Conservation (phyloP, 2,329 filamentous ascomycete genomes). For the Biscogniauxia sp. region DNA sequence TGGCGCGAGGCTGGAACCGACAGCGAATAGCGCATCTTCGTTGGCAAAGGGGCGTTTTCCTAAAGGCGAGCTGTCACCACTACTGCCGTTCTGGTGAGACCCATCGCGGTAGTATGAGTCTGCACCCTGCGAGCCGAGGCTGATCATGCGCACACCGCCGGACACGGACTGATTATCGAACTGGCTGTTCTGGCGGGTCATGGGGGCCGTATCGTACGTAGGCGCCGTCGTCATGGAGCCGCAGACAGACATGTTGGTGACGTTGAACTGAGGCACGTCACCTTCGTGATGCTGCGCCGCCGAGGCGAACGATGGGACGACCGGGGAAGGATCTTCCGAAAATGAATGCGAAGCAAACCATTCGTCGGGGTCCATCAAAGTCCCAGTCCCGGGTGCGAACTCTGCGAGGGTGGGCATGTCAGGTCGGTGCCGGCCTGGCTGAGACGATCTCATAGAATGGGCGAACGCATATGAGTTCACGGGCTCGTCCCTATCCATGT, state of each 20-base stretch:
- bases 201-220: constrained; percentile 32
- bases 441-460: constrained; percentile 25
- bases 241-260: constrained; percentile 30
- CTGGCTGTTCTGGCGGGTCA: constrained; percentile 34
- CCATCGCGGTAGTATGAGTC: constrained; percentile 24
- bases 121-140: constrained; percentile 29
- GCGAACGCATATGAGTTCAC: constrained; percentile 26
- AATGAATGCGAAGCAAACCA: constrained; percentile 35
- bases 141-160: constrained; percentile 33
- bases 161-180: constrained; percentile 29
- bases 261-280: constrained; percentile 25
- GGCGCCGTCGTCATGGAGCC: constrained; percentile 36
- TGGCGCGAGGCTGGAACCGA: constrained; percentile 37
- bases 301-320: constrained; percentile 15
- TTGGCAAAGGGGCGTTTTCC: constrained; percentile 25
- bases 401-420: constrained; percentile 39
- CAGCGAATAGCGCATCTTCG: constrained; percentile 34
- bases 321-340: constrained; percentile 15
- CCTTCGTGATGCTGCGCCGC: constrained; percentile 20
- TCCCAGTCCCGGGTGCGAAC: constrained; percentile 24
- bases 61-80: constrained; percentile 25
- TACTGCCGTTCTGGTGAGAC: constrained; percentile 21
- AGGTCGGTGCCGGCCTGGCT: constrained; percentile 26
- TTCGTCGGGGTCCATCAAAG: constrained; percentile 39
- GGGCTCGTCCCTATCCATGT: constrained; percentile 33